These are phyloP conservation scores for Calonectria fujianensis DNA, from an alignment of 2,329 filamentous ascomycete genomes.

Conservation along the genomic window DNA sequence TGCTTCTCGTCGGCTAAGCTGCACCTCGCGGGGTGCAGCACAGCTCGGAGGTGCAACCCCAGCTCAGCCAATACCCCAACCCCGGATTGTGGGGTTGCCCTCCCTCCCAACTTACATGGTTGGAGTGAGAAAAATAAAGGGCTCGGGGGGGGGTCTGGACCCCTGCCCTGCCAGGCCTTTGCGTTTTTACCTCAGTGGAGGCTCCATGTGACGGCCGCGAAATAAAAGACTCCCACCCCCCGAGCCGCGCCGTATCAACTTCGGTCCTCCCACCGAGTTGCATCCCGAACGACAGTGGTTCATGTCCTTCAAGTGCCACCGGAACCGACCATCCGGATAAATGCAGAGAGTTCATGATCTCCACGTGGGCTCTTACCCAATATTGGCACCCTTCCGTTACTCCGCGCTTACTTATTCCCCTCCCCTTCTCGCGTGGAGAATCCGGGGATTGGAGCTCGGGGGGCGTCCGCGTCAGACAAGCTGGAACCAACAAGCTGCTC, in stretches of 20 bases:
- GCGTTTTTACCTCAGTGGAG: conserved; percentile 39
- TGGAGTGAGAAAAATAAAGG: neutral
- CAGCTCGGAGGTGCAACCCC: conserved; percentile 22
- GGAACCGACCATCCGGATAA: conserved; percentile 29
- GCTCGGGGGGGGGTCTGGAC: conserved; percentile 21
- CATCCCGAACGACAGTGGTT: conserved; percentile 2
- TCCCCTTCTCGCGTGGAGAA: neutral
- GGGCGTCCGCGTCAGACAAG: neutral
- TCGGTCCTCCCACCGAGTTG: conserved; percentile 33
- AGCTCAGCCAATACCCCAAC: conserved; percentile 30
- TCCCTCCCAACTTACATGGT: neutral
- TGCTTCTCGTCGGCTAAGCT: conserved; percentile 36
- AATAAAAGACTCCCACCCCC: neutral
- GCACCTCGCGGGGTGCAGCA: conserved; percentile 35
- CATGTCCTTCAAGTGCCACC: neutral
- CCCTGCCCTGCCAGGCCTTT: conserved; percentile 1
- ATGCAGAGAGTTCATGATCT: conserved; percentile 14
- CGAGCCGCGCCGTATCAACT: neutral
- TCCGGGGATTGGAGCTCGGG: conserved; percentile 25
- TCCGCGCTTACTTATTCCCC: conserved; percentile 15
- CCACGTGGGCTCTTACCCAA: conserved; percentile 32
- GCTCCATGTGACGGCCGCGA: conserved; percentile 27
- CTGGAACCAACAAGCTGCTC: neutral
- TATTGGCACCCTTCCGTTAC: conserved; percentile 29
- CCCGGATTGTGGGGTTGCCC: conserved; percentile 40